These are phyloP conservation scores for Termitomyces sp. DNA, from an alignment of 768 basidiomycete genomes.

Conservation along the genomic window DNA sequence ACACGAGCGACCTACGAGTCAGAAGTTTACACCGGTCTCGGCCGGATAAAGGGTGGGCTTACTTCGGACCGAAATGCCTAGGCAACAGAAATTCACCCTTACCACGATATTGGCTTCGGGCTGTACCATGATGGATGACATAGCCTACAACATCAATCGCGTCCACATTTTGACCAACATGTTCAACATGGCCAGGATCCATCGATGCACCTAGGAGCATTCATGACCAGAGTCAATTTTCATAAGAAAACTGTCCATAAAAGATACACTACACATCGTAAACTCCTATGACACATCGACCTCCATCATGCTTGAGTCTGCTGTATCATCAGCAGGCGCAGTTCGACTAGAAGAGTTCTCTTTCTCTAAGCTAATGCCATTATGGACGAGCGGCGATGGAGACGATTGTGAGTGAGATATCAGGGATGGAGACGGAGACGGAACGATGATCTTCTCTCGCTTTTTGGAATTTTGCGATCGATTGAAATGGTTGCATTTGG, in stretches of 20 bases:
- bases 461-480: conserved; percentile 35
- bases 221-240: background rate
- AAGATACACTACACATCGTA: conserved; percentile 2
- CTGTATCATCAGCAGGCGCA: conserved; percentile 15
- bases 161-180: background rate
- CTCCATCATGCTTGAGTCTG: conserved; percentile 26
- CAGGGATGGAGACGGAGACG: conserved; percentile 13
- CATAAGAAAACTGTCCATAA: background rate
- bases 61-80: background rate
- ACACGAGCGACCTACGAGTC: background rate
- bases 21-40: background rate
- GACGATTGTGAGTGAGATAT: conserved; percentile 1
- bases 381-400: conserved; percentile 5
- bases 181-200: background rate
- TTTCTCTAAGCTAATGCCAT: background rate
- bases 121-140: background rate
- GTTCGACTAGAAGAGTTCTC: conserved; percentile 10
- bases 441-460: conserved; percentile 15
- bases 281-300: conserved; percentile 18
- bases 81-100: background rate
- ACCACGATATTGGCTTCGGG: background rate
- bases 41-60: background rate
- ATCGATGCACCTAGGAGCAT: background rate
- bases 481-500: conserved; percentile 85
- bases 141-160: background rate